A percentile compares a stretch with the other conserved stretches of the same genome.
phyloP scores from a whole-genome alignment of 148 eudicot species.

The Diospyros lotus region DNA sequence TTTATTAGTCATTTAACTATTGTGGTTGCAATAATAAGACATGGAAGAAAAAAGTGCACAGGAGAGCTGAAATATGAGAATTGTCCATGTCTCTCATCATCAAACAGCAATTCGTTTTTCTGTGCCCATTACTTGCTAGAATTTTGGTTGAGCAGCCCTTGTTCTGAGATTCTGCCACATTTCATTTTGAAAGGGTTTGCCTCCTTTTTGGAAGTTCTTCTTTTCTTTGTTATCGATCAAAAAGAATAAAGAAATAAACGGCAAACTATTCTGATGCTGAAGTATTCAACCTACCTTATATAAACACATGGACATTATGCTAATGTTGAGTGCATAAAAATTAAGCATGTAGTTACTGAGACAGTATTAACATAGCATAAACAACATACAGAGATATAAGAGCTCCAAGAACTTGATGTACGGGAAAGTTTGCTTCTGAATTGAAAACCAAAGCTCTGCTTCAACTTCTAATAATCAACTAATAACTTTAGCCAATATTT shows the following conservation, averaged over 20 bases:
- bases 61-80: not conserved
- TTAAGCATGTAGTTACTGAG: not conserved
- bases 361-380: not conserved
- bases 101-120: not conserved
- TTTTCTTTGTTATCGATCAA: too few relatives aligned
- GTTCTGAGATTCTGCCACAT: too few relatives aligned
- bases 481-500: not conserved
- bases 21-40: not conserved
- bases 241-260: not conserved
- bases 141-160: too few relatives aligned
- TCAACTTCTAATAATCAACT: not conserved
- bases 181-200: too few relatives aligned
- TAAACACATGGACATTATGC: not conserved
- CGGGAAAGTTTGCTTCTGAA: not conserved
- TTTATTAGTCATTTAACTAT: not conserved
- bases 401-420: not conserved
- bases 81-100: not conserved
- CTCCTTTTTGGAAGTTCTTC: too few relatives aligned
- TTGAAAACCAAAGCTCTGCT: not conserved
- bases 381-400: not conserved
- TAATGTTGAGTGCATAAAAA: not conserved
- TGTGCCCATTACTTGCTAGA: too few relatives aligned
- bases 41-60: not conserved
- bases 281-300: not conserved
- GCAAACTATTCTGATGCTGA: conserved; percentile 2